phyloP scores from a whole-genome alignment of 108 stramenopile species.

The Pseudonitzschia delicatissima region DNA sequence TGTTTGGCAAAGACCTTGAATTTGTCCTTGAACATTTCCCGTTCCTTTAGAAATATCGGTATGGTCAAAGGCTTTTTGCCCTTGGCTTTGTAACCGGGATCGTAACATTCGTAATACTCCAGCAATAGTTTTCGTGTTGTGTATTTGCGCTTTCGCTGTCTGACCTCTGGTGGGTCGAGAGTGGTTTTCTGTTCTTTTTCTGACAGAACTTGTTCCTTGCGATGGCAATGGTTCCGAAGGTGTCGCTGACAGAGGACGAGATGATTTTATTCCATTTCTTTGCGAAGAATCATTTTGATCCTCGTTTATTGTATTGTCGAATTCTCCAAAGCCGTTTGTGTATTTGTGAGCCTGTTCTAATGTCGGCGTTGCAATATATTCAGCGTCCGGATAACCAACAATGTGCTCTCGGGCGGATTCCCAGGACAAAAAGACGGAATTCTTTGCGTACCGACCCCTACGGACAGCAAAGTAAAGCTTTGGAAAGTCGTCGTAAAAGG shows the following conservation, averaged over 20 bases:
- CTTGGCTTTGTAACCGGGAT: background rate
- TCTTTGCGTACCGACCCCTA: background rate
- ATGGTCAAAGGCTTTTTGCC: background rate
- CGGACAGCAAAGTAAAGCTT: constrained; percentile 2
- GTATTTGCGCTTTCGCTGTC: background rate
- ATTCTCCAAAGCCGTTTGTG: constrained; percentile 2
- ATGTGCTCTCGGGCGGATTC: background rate
- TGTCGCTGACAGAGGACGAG: no score
- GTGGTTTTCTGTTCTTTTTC: background rate
- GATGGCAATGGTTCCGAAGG: background rate
- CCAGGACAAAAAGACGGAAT: background rate
- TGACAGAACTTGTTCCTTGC: background rate
- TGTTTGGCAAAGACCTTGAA: background rate
- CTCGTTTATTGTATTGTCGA: no score
- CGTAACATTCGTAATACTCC: background rate
- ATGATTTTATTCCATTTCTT: no score
- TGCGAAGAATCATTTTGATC: no score
- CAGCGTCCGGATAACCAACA: background rate
- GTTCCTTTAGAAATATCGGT: background rate
- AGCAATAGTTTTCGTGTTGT: background rate
- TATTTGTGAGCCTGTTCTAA: background rate
- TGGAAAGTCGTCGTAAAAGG: background rate
- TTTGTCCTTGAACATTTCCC: background rate
- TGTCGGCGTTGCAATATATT: constrained; percentile 4
- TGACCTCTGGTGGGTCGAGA: background rate